These are phyloP conservation scores for Vanilla planifolia DNA, from an alignment of 106 monocot genomes.

Conservation along the genomic window DNA sequence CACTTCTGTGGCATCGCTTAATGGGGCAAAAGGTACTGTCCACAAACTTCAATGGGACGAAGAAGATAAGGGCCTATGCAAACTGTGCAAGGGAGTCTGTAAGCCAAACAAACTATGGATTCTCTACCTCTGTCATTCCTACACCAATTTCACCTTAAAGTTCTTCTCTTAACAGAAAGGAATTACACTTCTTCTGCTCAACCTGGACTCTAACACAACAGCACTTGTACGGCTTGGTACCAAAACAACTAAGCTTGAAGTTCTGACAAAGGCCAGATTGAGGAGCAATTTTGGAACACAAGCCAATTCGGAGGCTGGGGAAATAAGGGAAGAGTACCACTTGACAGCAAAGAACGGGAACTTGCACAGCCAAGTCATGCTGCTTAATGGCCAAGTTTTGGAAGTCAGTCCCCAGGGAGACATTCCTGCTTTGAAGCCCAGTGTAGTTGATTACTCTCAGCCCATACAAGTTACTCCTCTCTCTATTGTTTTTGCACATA, in stretches of 20 bases:
- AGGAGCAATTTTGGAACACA: no score
- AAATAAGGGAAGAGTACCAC: conserved; percentile 85
- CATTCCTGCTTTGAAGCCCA: conserved; percentile 58
- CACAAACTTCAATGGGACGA: conserved; percentile 58
- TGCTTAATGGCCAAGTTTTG: conserved; percentile 66
- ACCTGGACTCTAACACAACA: conserved; percentile 64
- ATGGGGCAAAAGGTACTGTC: conserved; percentile 74
- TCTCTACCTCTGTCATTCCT: neutral
- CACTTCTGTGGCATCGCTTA: conserved; percentile 87
- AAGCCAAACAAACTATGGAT: conserved; percentile 9
- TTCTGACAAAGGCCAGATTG: no score
- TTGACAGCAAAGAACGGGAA: conserved; percentile 64
- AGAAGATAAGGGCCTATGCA: conserved; percentile 66
- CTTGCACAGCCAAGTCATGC: conserved; percentile 78
- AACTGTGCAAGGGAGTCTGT: conserved; percentile 84
- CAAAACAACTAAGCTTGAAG: no score
- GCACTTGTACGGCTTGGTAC: no score
- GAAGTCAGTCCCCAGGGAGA: conserved; percentile 33
- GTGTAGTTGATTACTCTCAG: conserved; percentile 25
- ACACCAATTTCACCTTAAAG: no score
- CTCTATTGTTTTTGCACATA: conserved; percentile 80
- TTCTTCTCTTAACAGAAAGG: conserved; percentile 56
- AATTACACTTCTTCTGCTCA: conserved; percentile 76
- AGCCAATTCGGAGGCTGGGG: neutral
- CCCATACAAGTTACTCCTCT: conserved; percentile 54